Evolutionary conservation across 495 filamentous ascomycete species (phyloP), one percentile per base, ranked within the genome.

Genomic region (Evansstolkia leycettana): DNA sequence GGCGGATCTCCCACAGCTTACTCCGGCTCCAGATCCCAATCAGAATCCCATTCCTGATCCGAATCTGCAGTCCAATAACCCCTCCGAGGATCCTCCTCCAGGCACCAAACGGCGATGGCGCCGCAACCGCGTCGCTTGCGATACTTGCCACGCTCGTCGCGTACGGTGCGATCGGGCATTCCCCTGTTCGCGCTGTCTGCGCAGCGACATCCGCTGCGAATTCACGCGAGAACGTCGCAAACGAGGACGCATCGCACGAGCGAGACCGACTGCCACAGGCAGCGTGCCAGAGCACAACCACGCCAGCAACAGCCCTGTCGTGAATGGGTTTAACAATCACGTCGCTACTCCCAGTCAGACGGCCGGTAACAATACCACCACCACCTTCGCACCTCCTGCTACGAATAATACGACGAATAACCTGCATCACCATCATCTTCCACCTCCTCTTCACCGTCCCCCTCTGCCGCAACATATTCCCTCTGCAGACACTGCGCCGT

Each of bases 141-240:
- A 67, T 38, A 58, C 61, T 6, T 67, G 63, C 36, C 63, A 67
- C 30, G 44, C 54, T 4, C 63, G 63, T 13, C 61, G 63, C 9
- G 63, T 67, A n/a, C 55, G 61, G 43, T 67, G 63, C 51, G 63
- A 67, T 41, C 61, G 63, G 12, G 61, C 60, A 2, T 67, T 67
- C 29, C 63, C 63, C 9, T 67, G 63, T 35, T 62, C 61, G 13
- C 52, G 63, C 37, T 67, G 63, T 24, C 49, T 64, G 10, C 58
- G 61, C 18, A 61, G 61, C 41, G 57, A 64, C 4, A 58, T 53
- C 15, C 54, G 42, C 17, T 67, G 63, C 35, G 56, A 65, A 46
- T 63, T 67, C 23, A 67, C 63, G 4, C 53, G 63, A 11, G 63
- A 67, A 39, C 57, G 58, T 12, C 53, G 63, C 7, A 67, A 67